Base-by-base conservation (phyloP, 345 rosid species). In the Sonneratia alba region DNA sequence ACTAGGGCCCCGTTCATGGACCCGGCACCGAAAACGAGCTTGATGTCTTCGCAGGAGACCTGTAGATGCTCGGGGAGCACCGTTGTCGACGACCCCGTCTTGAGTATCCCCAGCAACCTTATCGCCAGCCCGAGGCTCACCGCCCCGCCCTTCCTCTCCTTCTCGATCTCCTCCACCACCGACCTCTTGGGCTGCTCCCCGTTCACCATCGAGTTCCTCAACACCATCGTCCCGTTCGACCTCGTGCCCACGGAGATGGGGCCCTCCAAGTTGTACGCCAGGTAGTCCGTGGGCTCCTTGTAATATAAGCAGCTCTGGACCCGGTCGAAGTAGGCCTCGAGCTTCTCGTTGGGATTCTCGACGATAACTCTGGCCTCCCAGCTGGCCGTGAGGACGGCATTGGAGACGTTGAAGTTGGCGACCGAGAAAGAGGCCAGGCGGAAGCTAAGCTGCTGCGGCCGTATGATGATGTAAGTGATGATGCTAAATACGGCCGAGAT, bases 311-410 rank as follows among this genome's bases (percentile, higher is more conserved):
- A 56, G 13, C 59, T 75, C 64, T 80, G 64, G 66, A 88, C 65
- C 15, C 68, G 70, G 10, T 78, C 73, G n/a, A 84, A 76, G 56
- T 62, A 59, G 45, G 77, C 43, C 18, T 40, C 71, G 10, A 78
- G 66, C 38, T 70, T 81, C 0, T 69, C 24, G 69, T 83, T 79
- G 1, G 79, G 77, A 81, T 83, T 88, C 15, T 55, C 49, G 1
- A 82, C 74, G 0, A 78, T 61, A 15, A 88, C 6, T 10, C 74
- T 77, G 10, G 78, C 74, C 0, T 79, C 80, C 85, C 85, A 84
- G 1, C 43, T 62, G 3, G 81, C 87, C 16, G 77, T 32, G 68
- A 84, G 75, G n/a, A 43, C 40, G 36, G 80, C 63, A 1, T 61
- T n/a, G 27, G 78, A 27, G 38, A 73, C 64, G 47, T 75, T 77